Percentiles rank a stretch among this genome's conserved stretches.
These are phyloP conservation scores for Glonium stellatum DNA, from an alignment of 495 filamentous ascomycete species.

Conservation along the genomic window DNA sequence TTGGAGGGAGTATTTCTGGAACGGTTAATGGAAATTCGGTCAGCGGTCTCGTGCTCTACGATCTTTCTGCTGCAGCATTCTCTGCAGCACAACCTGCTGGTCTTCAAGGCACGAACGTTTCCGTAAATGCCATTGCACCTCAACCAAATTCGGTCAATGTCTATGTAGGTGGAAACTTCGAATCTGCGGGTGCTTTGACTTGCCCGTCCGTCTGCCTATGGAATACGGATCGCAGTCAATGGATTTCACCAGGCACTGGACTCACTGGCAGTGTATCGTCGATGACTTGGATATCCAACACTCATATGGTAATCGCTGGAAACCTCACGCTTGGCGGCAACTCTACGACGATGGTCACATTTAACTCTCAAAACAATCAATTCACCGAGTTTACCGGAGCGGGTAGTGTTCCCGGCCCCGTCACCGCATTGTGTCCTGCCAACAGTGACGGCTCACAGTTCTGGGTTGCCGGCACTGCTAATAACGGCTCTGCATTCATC, in stretches of 20 bases:
- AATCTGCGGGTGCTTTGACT: constrained; percentile 69
- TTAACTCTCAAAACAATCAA: constrained; percentile 52
- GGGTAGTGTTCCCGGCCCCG: constrained; percentile 62
- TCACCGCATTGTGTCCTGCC: constrained; percentile 69
- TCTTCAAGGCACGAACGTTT: constrained; percentile 58
- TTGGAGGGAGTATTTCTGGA: constrained; percentile 73
- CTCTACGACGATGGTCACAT: constrained; percentile 63
- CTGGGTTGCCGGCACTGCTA: constrained; percentile 67
- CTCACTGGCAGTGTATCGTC: constrained; percentile 61
- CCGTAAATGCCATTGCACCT: constrained; percentile 65
- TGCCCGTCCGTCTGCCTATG: constrained; percentile 79
- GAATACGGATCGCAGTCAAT: constrained; percentile 58
- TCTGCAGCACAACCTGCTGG: constrained; percentile 59
- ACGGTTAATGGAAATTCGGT: constrained; percentile 54
- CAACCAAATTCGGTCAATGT: constrained; percentile 62
- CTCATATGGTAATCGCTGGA: constrained; percentile 67
- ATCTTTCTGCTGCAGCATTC: constrained; percentile 57
- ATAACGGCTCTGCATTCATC: constrained; percentile 66
- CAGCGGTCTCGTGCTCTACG: constrained; percentile 72
- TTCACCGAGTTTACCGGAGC: constrained; percentile 66
- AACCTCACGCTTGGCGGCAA: constrained; percentile 62
- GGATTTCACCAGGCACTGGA: constrained; percentile 66
- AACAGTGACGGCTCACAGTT: constrained; percentile 58
- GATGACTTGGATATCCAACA: constrained; percentile 66
- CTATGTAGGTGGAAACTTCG: constrained; percentile 80